Evolutionary conservation across 179 eudicot species (phyloP), one percentile per base, ranked within the genome.

Genomic region (Drosera spatulata): DNA sequence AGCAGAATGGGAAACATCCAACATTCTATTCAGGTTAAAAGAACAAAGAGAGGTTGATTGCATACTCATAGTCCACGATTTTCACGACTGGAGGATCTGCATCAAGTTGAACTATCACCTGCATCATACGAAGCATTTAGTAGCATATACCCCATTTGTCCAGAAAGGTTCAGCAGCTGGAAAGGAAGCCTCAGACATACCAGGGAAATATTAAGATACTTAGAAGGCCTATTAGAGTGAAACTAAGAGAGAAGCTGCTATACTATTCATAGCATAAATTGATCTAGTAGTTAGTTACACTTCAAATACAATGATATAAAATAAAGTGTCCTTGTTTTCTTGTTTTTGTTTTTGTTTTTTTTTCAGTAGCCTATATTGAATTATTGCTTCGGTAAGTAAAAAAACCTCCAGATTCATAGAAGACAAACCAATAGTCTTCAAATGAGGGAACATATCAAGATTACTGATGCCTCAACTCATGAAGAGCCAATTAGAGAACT

Each of bases 21-120:
- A 8, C 10, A 56, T 56, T 39, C 10, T 37, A 59, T 42, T 33
- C 5, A 44, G 53, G 55, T n/a, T 10, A 37, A 54, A 61, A 5
- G 52, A 70, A 63, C 8, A 5, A 54, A 10, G 60, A 69, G 59
- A 70, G 14, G 11, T 9, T 33, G 56, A 60, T 41, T 67, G 65
- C 82, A 58, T 82, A 91, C 98, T 81, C 85, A 73, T 80, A 91
- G 73, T 88, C 83, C 95, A 91, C 84, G 68, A 91, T 80, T 77
- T 74, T 80, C 67, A 88, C 87, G 60, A 91, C 98, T 3, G 98
- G 98, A 47, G 98, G 98, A 66, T 86, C 96, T 63, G 98, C 91
- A 64, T 91, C 95, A 6, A 89, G 91, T 51, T 95, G 84, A 68
- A 91, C 62, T 65, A 91, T 80, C 68, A 91, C 96, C 98, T 91